These are phyloP conservation scores for Periconia macrospinosa DNA, from an alignment of 2,329 filamentous ascomycete genomes.

Conservation along the genomic window DNA sequence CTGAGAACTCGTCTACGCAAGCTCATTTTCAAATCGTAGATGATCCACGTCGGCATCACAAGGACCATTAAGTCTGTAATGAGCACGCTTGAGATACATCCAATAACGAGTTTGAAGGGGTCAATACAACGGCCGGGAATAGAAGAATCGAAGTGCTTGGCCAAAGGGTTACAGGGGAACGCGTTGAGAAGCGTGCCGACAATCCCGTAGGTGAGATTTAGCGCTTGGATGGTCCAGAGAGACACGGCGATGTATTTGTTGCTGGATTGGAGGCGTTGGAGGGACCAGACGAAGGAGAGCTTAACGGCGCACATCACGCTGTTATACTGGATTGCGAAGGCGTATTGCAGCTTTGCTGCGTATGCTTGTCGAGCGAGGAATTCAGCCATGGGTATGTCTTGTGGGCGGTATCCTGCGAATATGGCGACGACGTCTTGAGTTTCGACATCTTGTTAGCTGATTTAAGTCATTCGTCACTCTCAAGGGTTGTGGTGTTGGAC, in stretches of 20 bases:
- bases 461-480: background rate
- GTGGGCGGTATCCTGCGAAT: constrained; percentile 16
- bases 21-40: constrained; percentile 25
- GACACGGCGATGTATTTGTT: constrained; percentile 14
- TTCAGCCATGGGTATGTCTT: constrained; percentile 14
- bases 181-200: constrained; percentile 9
- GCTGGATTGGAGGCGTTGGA: constrained; percentile 20
- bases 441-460: background rate
- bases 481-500: background rate
- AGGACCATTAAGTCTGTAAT: constrained; percentile 21
- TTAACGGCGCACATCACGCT: constrained; percentile 21
- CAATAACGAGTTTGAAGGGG: constrained; percentile 9
- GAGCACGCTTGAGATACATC: constrained; percentile 17
- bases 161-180: constrained; percentile 18
- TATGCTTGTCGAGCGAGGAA: constrained; percentile 2
- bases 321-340: constrained; percentile 20
- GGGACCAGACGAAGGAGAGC: constrained; percentile 23
- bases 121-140: constrained; percentile 12
- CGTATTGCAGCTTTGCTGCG: constrained; percentile 15
- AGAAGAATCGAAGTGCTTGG: constrained; percentile 15
- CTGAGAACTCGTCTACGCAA: constrained; percentile 16
- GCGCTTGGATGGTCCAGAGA: constrained; percentile 19
- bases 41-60: constrained; percentile 27
- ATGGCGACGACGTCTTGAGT: constrained; percentile 10
- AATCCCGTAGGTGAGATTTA: constrained; percentile 19